Evolutionary conservation across 257 asterid genomes (phyloP), one percentile per base, ranked within the genome.

Genomic region (Rhazya stricta): DNA sequence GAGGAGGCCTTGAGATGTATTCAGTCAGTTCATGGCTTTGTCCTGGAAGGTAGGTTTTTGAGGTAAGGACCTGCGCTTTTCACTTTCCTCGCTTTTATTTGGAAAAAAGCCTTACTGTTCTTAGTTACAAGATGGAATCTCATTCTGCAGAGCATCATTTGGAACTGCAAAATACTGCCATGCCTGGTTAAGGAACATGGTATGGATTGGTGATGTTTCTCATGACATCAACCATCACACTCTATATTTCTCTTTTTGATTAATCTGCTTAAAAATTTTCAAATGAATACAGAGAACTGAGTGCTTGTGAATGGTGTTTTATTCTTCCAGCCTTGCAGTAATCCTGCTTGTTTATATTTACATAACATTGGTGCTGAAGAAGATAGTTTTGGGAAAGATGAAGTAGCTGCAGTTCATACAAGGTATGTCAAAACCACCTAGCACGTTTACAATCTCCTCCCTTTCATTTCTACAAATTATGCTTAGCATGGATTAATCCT

Each of bases 101-200:
- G 32, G 43, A 30, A 51, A 66, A 41, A 25, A 42, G 54, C 69
- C 42, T 72, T 75, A n/a, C 46, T 68, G 37, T 32, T 39, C 54
- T 73, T 73, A 57, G 53, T 69, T 39, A 69, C 74, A 50, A 71
- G 19, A 68, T 62, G 58, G 36, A 66, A 45, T 61, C 41, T 68
- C 8, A 43, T 79, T 76, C 56, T 81, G 88, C 93, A 94, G 98
- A 85, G 98, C 98, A 77, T 94, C 97, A 25, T 94, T 94, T 83
- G 98, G 98, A 84, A 94, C 98, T 81, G 97, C 98, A 79, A 94
- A 94, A 81, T 94, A 94, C 78, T 94, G 97, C 80, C 97, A 91
- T 86, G 93, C 97, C 69, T 94, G 98, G 98, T 88, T 94, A 89
- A 90, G 87, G 84, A 94, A 86, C 86, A 86, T 79, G 97, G 98